Evolutionary conservation across 2,329 filamentous ascomycete genomes (phyloP), one percentile per base, ranked within the genome.

Genomic region (Penicillium sp.): DNA sequence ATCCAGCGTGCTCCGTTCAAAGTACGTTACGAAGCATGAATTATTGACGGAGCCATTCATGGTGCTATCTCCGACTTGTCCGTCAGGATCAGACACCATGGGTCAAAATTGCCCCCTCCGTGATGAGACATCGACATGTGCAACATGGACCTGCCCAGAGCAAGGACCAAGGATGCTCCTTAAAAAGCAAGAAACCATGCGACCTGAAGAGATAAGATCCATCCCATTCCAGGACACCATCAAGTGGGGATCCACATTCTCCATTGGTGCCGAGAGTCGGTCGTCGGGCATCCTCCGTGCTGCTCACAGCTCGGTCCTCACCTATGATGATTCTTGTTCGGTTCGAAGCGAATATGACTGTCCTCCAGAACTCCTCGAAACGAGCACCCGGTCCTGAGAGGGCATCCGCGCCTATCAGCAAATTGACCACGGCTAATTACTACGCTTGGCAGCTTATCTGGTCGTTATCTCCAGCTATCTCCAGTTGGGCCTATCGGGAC

Each of bases 371-470:
- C 8, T 17, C 11, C 20, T 25, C 41, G 11, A 42, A 12, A 20
- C 8, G 7, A 12, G 17, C 39, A 42, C 17, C 39, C 31, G 31
- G 17, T 20, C 3, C 17, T 22, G 39, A 17, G 38, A 17, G 17
- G 10, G 42, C 14, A 47, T 11, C 42, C 34, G 51, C 55, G 58
- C 53, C 54, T 59, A 67, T 62, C 58, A 62, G 37, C 43, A 59
- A n/a, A 70, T 14, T 72, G 68, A 72, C 69, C 67, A 71, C 58
- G 67, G 63, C 62, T 61, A 70, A 72, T 72, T 66, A 72, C 69
- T 63, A 60, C 54, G 34, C 64, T 66, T 60, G 55, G 61, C 61
- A 50, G 57, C 63, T 69, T 71, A 70, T 71, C 68, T 63, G 53
- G 51, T 10, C 37, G 51, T 65, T 63, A 65, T 66, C 59, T 64